Base-by-base conservation (phyloP, 2,329 filamentous ascomycete genomes). In the Teratosphaeria gauchensis region DNA sequence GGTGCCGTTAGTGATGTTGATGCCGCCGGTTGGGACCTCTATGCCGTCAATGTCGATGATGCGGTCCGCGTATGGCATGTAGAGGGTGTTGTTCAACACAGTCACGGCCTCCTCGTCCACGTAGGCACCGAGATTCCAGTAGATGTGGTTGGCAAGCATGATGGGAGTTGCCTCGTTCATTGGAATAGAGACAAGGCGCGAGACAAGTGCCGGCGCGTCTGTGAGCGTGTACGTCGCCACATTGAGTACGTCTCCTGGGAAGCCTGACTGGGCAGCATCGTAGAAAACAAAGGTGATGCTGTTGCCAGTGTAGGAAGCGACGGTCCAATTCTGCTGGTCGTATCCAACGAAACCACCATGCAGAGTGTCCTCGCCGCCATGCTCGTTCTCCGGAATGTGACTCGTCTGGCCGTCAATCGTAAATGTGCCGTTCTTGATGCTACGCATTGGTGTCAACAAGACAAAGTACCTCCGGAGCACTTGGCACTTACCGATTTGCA, bases 101-200 rank as follows among this genome's bases (percentile, higher is more conserved):
- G 76, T 78, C 59, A 78, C 77, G 1, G 86, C 88, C 70, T 87
- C 80, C 59, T 86, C 83, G 75, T 91, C 90, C 67, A 86, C 80
- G 67, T 88, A 92, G 35, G 85, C 89, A 68, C 92, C 88, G 52
- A 92, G 78, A 71, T 92, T 92, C 89, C 88, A 92, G 79, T 92
- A 92, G 7, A 82, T 83, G 72, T 87, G 84, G 51, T 84, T 83
- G 69, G 82, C 88, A 59, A 92, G 79, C 88, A 92, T 92, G 72
- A 92, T 90, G 54, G 89, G 89, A 5, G 89, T 92, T 75, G 85
- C 86, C 75, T 88, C 84, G 32, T 86, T 89, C 8, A 85, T 84
- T 2, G 88, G 78, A 58, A 87, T 72, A 48, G 88, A 88, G 14
- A 85, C 76, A 79, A 92, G 90, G 73, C 83, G 86, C 66, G 90